Conservation (phyloP, 371 early-diverging fungal genomes). For the Rhizopus arrhizus region DNA sequence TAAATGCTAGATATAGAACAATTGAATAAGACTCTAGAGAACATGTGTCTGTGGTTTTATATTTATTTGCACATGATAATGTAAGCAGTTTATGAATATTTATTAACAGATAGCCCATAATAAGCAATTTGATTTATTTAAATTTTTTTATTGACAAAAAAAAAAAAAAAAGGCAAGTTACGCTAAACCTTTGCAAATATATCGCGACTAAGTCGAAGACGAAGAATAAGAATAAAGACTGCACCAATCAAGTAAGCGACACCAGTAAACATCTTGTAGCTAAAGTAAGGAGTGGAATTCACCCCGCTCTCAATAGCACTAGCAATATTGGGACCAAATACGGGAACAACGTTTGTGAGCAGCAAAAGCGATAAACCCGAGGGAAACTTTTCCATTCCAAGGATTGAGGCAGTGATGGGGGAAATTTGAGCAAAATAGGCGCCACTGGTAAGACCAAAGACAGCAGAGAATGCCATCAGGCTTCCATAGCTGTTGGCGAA, state of each 20-base stretch:
- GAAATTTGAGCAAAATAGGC: constrained; percentile 45
- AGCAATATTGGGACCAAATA: constrained; percentile 45
- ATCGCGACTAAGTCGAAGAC: constrained; percentile 19
- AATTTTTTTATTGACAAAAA: too few species aligned
- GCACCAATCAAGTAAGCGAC: constrained; percentile 22
- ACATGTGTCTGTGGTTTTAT: too few species aligned
- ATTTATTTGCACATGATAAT: too few species aligned
- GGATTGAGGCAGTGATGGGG: constrained; percentile 37
- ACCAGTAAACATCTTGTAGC: constrained; percentile 43
- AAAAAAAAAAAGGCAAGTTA: too few species aligned
- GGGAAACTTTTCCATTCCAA: constrained; percentile 39
- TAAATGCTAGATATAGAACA: too few species aligned
- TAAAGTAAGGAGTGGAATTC: constrained; percentile 26
- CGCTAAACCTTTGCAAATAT: constrained; percentile 28
- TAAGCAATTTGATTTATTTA: too few species aligned
- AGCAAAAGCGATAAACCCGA: constrained; percentile 40
- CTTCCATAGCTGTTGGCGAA: constrained; percentile 46
- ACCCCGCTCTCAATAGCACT: constrained; percentile 35
- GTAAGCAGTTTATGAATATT: too few species aligned
- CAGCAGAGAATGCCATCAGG: constrained; percentile 42
- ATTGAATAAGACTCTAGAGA: too few species aligned
- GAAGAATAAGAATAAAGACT: constrained; percentile 19
- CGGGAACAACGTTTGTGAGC: constrained; percentile 29
- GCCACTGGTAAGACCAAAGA: constrained; percentile 49
- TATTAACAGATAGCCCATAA: too few species aligned